phyloP scores from a whole-genome alignment of 208 protist genomes.

The Novymonas esmeraldas region DNA sequence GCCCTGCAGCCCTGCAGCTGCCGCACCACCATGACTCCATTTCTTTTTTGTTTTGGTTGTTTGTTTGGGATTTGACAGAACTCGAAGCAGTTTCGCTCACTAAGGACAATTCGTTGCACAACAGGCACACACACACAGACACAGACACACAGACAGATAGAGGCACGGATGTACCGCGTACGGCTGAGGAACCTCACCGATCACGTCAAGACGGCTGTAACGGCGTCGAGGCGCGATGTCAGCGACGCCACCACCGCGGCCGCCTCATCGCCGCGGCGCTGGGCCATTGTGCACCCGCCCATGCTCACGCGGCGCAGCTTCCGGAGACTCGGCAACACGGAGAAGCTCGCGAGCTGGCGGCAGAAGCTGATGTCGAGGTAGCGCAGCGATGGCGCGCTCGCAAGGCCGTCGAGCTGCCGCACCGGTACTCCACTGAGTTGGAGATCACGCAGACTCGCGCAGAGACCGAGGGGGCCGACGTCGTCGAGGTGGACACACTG shows the following conservation, averaged over 20 bases:
- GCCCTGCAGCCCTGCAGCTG: too few relatives aligned
- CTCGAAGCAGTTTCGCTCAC: too few relatives aligned
- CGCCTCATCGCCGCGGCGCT: conserved; percentile 5
- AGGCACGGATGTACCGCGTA: too few relatives aligned
- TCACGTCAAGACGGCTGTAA: background rate
- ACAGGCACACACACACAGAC: background rate
- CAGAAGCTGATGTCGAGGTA: conserved; percentile 30
- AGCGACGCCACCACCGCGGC: background rate
- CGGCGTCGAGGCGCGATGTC: background rate
- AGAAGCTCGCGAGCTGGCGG: conserved; percentile 5
- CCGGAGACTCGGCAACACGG: conserved; percentile 13
- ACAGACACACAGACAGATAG: background rate
- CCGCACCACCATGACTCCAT: too few relatives aligned
- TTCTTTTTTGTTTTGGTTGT: too few relatives aligned
- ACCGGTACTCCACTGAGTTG: conserved; percentile 2
- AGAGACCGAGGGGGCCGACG: conserved; percentile 8
- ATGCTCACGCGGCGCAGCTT: background rate
- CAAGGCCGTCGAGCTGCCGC: conserved; percentile 6
- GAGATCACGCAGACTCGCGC: conserved; percentile 9
- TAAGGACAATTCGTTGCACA: background rate
- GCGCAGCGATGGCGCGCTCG: conserved; percentile 5
- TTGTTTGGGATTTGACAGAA: too few relatives aligned
- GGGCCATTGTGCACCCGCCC: conserved; percentile 12
- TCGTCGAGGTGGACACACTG: conserved; percentile 11
- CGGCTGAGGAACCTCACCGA: background rate